Conservation (phyloP, 768 basidiomycete species). For the Tremella yokohamensis region DNA sequence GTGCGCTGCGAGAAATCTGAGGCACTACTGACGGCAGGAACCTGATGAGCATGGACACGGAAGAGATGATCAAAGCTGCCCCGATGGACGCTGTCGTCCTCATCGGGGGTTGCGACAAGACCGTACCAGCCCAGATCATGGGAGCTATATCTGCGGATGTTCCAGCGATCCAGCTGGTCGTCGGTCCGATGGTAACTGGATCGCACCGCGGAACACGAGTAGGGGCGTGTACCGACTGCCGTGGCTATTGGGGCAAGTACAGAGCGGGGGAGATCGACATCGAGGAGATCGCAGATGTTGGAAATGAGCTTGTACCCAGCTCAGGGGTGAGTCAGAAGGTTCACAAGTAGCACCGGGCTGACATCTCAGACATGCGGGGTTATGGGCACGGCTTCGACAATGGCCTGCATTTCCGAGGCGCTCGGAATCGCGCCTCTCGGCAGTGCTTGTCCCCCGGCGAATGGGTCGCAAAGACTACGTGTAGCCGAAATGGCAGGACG, state of each 20-base stretch:
- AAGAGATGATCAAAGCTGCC: constrained; percentile 42
- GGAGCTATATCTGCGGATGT: constrained; percentile 37
- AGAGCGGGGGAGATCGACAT: constrained; percentile 39
- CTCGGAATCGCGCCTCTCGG: constrained; percentile 40
- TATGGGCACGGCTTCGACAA: constrained; percentile 42
- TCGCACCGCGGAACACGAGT: constrained; percentile 32
- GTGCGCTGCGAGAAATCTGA: no score
- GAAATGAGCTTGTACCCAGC: constrained; percentile 38
- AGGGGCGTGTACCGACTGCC: constrained; percentile 44
- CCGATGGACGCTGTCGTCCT: constrained; percentile 44
- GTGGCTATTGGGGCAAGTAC: constrained; percentile 37
- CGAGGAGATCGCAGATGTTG: constrained; percentile 36
- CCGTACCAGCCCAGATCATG: constrained; percentile 47
- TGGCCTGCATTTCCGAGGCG: constrained; percentile 43
- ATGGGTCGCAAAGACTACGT: constrained; percentile 31
- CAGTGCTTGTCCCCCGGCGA: constrained; percentile 37
- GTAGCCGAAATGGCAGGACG: constrained; percentile 33
- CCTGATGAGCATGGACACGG: constrained; percentile 22
- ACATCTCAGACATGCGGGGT: constrained; percentile 38
- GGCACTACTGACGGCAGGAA: no score
- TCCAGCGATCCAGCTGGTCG: constrained; percentile 38
- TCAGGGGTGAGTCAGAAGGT: constrained; percentile 24
- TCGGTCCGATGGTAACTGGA: constrained; percentile 40
- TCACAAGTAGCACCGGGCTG: background rate
- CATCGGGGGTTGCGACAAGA: constrained; percentile 40